phyloP scores from a whole-genome alignment of 306 rosid species.

The Corylus americana region DNA sequence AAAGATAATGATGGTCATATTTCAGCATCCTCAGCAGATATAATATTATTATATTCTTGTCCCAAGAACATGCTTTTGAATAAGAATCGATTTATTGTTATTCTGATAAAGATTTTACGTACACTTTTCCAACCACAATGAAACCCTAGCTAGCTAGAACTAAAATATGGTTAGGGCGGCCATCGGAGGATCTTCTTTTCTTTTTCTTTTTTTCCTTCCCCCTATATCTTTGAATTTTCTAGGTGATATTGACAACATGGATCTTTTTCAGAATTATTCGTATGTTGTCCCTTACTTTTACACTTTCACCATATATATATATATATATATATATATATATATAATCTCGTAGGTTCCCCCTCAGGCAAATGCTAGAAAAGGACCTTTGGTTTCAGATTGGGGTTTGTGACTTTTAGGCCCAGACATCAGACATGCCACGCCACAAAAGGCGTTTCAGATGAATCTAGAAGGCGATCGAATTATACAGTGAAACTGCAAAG shows the following conservation, averaged over 20 bases:
- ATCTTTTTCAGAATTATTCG: background rate
- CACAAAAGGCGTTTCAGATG: background rate
- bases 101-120: background rate
- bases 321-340: too few species aligned
- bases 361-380: background rate
- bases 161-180: background rate
- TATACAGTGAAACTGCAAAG: background rate
- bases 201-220: too few species aligned
- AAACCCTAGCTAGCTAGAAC: background rate
- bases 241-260: background rate
- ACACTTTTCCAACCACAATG: background rate
- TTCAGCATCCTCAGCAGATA: background rate
- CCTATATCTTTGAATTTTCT: background rate
- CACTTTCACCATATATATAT: background rate
- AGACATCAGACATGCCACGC: background rate
- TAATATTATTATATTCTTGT: background rate
- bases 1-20: slow-evolving; percentile 14
- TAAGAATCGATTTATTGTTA: background rate
- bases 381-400: background rate
- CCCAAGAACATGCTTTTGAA: background rate
- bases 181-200: background rate
- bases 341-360: background rate
- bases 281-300: background rate
- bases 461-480: background rate
- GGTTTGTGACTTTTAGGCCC: background rate